Base-by-base conservation (phyloP, 257 asterid genomes). In the Penstemon barbatus region DNA sequence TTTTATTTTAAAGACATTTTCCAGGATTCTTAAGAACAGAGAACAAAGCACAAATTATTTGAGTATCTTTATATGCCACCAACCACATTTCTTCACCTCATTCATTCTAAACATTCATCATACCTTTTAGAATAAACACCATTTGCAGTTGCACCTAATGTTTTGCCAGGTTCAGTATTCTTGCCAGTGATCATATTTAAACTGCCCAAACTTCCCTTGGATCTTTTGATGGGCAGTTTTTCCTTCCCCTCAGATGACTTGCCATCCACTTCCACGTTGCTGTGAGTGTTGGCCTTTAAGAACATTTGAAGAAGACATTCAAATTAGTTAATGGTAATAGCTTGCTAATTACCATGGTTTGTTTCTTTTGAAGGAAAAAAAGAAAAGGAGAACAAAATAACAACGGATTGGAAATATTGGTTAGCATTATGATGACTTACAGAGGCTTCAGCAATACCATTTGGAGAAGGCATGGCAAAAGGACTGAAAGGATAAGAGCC, bases 101-200 rank as follows among this genome's bases (percentile, higher is more conserved):
- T 25, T 25, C 33, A 25, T 25, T 25, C 57, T 8, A 18, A 55
- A 58, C 55, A 13, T 66, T 53, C 46, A 64, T 55, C 60, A 38
- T 78, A 91, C 97, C 97, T 91, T 81, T 90, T 87, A 56, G 96
- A 83, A 75, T 75, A 75, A 60, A 61, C 84, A 62, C 93, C 95
- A 84, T 91, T 87, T 46, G 88, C 93, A 65, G 93, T 74, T 79
- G 86, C 81, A 67, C 87, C 86, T 44, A 83, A 65, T 63, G 88
- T 68, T 82, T 84, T 87, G 50, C 84, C 89, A 67, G 86, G 79
- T 71, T 89, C 93, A 57, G 73, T 82, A 69, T 74, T 82, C 82
- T 88, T 89, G 75, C 96, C 90, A 5, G 91, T 83, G 40, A 87
- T 83, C 96, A 89, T 87, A 71, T 91, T 87, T 83, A 91, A 81